Percentiles rank a stretch among this genome's conserved stretches.
Evolutionary conservation across 2,329 filamentous ascomycete species (phyloP).

Genomic region (Kalmusia sp.): DNA sequence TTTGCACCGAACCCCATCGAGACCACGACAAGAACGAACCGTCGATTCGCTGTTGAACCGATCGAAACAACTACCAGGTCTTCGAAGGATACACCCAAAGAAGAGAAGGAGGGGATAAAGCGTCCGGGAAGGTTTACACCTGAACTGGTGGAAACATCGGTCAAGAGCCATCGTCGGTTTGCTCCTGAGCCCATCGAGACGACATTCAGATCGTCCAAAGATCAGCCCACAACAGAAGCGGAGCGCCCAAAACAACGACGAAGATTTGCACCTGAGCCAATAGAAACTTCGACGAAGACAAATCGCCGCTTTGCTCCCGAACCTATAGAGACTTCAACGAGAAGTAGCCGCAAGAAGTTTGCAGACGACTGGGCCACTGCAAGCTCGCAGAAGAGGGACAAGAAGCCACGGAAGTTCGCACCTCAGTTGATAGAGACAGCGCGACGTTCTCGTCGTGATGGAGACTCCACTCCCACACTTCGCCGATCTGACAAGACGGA

Average conservation of each 20-base stretch:
- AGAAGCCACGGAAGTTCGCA: slow-evolving; percentile 63
- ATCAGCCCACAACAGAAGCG: slow-evolving; percentile 46
- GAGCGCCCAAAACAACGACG: slow-evolving; percentile 19
- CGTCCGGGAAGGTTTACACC: slow-evolving; percentile 31
- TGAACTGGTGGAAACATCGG: slow-evolving; percentile 39
- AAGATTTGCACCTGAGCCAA: slow-evolving; percentile 72
- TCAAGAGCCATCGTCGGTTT: slow-evolving; percentile 58
- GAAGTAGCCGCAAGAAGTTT: slow-evolving; percentile 32
- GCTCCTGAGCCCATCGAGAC: slow-evolving; percentile 76
- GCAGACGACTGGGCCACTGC: no score
- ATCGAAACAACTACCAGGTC: slow-evolving; percentile 32
- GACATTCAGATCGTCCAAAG: slow-evolving; percentile 56
- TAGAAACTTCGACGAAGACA: slow-evolving; percentile 68
- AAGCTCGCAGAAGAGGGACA: slow-evolving; percentile 3
- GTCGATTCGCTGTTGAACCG: slow-evolving; percentile 51
- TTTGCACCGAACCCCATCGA: slow-evolving; percentile 36
- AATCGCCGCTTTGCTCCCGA: slow-evolving; percentile 57
- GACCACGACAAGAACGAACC: slow-evolving; percentile 38
- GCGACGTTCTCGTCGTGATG: slow-evolving; percentile 71
- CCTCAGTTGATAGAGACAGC: slow-evolving; percentile 85
- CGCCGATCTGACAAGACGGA: slow-evolving; percentile 75
- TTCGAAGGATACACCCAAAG: slow-evolving; percentile 59
- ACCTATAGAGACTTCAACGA: slow-evolving; percentile 46
- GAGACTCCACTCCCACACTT: slow-evolving; percentile 68
- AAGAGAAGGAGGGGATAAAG: slow-evolving; percentile 8